Evolutionary conservation across 106 monocot species (phyloP), one percentile per base, ranked within the genome.

Genomic region (Dendrobium chrysotoxum): DNA sequence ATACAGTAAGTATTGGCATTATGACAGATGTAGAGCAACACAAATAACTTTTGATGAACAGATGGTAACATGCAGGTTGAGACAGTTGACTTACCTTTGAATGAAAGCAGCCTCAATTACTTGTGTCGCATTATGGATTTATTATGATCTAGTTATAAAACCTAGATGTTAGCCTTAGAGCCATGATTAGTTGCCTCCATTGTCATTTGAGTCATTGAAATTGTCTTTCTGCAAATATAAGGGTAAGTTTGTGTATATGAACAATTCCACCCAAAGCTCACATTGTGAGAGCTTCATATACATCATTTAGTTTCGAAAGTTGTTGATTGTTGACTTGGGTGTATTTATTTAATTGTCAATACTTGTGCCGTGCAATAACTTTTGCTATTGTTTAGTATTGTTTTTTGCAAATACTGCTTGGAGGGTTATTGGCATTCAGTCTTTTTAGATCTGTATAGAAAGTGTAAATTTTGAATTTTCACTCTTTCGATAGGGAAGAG

Each of bases 401-500:
- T 28, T 35, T 70, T 4, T 70, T 15, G 35, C 28, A 70, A 70
- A 15, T 35, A 70, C 3, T 70, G 31, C 16, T 15, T 70, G 0
- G 70, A 16, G 13, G 31, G 4, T 35, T 70, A 15, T n/a, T 35
- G 10, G 13, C 13, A 28, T 70, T 15, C 35, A 70, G 3, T 31
- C 2, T 31, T 65, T n/a, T 31, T 38, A 70, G 1, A 70, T 70
- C 2, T 31, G 4, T 35, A 70, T 15, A 35, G 25, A 12, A 58
- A 15, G 31, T 16, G 35, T 70, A 4, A 3, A 4, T 41, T 74
- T 74, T 41, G 0, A 41, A 12, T 5, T 74, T 74, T 18, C n/a
- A 6, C 18, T 74, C 41, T 42, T 74, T 40, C 42, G 40, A 74
- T 85, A 98, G 97, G 97, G 68, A 98, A 98, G 74, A 98, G 97